phyloP scores from a whole-genome alignment of 2,329 filamentous ascomycete genomes.

The Penicillium italicum region DNA sequence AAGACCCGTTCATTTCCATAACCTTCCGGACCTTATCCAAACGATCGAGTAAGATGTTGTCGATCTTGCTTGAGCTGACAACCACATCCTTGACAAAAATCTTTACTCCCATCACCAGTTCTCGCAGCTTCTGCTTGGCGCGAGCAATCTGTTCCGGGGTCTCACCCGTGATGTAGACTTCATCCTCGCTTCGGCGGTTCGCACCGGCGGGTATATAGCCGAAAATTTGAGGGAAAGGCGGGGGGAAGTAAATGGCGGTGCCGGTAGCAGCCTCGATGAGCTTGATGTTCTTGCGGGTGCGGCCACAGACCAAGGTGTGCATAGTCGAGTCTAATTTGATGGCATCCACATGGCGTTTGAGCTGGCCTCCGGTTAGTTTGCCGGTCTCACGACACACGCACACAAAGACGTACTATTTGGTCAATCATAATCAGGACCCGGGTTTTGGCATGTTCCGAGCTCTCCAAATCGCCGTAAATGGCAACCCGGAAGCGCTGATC shows the following conservation, averaged over 20 bases:
- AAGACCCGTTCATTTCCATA: constrained; percentile 92
- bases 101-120: constrained; percentile 75
- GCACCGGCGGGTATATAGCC: constrained; percentile 83
- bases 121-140: constrained; percentile 87
- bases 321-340: constrained; percentile 80
- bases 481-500: constrained; percentile 89
- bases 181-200: constrained; percentile 74
- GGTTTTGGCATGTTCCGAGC: constrained; percentile 94
- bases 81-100: constrained; percentile 88
- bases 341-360: constrained; percentile 64
- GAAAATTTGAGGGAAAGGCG: constrained; percentile 86
- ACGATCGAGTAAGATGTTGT: constrained; percentile 84
- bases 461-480: constrained; percentile 93
- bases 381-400: not conserved
- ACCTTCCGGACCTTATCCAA: constrained; percentile 97
- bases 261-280: constrained; percentile 92
- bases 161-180: constrained; percentile 94
- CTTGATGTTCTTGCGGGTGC: constrained; percentile 96
- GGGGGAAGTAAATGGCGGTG: constrained; percentile 97
- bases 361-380: constrained; percentile 34
- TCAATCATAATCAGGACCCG: constrained; percentile 96
- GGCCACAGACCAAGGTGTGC: constrained; percentile 88
- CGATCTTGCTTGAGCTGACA: constrained; percentile 86
- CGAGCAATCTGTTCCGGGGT: constrained; percentile 76
- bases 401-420: constrained; percentile 62